Percentiles rank a stretch among this genome's conserved stretches.
These are phyloP conservation scores for Amaranthus palmeri DNA, from an alignment of 148 eudicot genomes.

Conservation along the genomic window DNA sequence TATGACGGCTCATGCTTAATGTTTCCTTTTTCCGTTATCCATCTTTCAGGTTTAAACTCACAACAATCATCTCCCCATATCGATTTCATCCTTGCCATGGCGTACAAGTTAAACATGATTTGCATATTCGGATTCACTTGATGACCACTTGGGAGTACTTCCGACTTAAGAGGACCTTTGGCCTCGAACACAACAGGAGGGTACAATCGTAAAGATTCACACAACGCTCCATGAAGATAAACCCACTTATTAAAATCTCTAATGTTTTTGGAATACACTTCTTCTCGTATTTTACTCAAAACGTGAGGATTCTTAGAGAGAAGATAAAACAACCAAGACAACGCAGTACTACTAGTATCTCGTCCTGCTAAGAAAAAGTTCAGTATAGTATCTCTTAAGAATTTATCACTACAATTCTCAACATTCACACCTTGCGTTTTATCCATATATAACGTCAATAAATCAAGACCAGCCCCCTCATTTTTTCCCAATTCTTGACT, in stretches of 20 bases:
- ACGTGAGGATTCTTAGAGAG: conserved; percentile 27
- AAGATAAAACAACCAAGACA: conserved; percentile 44
- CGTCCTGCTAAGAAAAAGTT: conserved; percentile 33
- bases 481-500: too few species aligned
- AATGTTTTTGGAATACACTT: conserved; percentile 20
- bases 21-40: conserved; percentile 31
- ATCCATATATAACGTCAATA: conserved; percentile 36
- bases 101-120: conserved; percentile 27
- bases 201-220: conserved; percentile 41
- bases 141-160: conserved; percentile 41
- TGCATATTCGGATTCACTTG: conserved; percentile 36
- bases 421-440: conserved; percentile 6
- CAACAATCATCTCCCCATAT: conserved; percentile 44
- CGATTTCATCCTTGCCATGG: conserved; percentile 41
- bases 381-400: conserved; percentile 26
- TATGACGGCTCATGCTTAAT: conserved; percentile 41
- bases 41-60: conserved; percentile 42
- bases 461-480: conserved; percentile 23
- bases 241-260: conserved; percentile 30
- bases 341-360: conserved; percentile 36
- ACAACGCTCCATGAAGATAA: conserved; percentile 40
- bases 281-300: conserved; percentile 28
- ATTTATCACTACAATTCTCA: background rate
- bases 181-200: conserved; percentile 43
- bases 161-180: conserved; percentile 27